Percentiles rank a stretch among this genome's conserved stretches.
Evolutionary conservation across 148 eudicot genomes (phyloP).

Genomic region (Silene latifolia): DNA sequence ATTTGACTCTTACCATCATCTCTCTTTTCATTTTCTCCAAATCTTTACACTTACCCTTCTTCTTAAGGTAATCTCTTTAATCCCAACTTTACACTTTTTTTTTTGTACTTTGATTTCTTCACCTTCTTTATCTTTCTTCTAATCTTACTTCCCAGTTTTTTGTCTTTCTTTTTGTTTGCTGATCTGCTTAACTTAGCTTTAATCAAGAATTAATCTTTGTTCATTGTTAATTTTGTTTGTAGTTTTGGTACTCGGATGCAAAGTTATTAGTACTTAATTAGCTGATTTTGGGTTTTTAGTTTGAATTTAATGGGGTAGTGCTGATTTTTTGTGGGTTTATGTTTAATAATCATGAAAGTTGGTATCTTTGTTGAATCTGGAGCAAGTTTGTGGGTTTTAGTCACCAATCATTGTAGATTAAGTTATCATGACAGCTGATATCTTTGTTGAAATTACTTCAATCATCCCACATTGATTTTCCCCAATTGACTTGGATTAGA

Average conservation of each 20-base stretch:
- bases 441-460: not conserved
- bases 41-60: not conserved
- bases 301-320: slow-evolving; percentile 2
- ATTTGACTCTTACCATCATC: slow-evolving; percentile 13
- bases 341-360: not conserved
- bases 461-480: not conserved
- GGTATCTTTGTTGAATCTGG: not conserved
- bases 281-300: not conserved
- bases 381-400: not conserved
- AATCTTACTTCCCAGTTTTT: not conserved
- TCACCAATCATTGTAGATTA: not conserved
- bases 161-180: not conserved
- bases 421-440: not conserved
- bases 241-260: not conserved
- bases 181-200: slow-evolving; percentile 6
- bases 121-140: not conserved
- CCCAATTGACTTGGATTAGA: not conserved
- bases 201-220: not conserved
- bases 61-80: not conserved
- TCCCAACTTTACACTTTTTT: not conserved
- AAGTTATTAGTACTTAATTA: not conserved
- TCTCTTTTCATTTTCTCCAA: not conserved
- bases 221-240: not conserved
- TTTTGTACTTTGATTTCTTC: not conserved
- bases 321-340: slow-evolving; percentile 4